These are phyloP conservation scores for Rutidosis leptorrhynchoides DNA, from an alignment of 129 eudicot genomes.

Conservation along the genomic window DNA sequence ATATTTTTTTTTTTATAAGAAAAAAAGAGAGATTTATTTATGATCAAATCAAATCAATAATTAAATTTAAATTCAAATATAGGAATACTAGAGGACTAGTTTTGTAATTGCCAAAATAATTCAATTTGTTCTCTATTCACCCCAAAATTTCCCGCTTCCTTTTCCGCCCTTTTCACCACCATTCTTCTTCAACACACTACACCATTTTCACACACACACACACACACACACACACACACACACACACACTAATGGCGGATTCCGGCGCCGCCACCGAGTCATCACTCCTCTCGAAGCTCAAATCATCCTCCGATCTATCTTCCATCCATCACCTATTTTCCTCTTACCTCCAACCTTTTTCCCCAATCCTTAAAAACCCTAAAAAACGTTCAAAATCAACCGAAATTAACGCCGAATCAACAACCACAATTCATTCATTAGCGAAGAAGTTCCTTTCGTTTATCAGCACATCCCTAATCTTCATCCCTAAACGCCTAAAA, in stretches of 20 bases:
- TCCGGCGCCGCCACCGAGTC: conserved; percentile 41
- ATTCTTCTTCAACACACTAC: not conserved
- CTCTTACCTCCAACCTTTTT: conserved; percentile 54
- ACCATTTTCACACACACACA: too few species aligned
- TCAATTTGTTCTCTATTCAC: not conserved
- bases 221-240: not conserved
- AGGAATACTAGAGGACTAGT: conserved; percentile 9
- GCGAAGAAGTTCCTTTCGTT: conserved; percentile 67
- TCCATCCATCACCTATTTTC: conserved; percentile 44
- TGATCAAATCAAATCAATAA: too few species aligned
- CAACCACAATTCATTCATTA: conserved; percentile 40
- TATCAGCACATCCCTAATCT: conserved; percentile 46
- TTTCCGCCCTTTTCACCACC: not conserved
- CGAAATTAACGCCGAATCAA: conserved; percentile 25
- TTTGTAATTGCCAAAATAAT: not conserved
- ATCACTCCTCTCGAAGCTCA: conserved; percentile 53
- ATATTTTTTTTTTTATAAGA: too few species aligned
- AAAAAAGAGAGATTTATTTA: too few species aligned
- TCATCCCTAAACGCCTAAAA: conserved; percentile 73
- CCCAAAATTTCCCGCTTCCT: not conserved
- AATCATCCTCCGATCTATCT: conserved; percentile 45
- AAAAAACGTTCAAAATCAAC: conserved; percentile 25
- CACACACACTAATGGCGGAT: conserved; percentile 36
- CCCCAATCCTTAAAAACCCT: conserved; percentile 37
- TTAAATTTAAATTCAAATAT: too few species aligned